Evolutionary conservation across 345 rosid genomes (phyloP).

Genomic region (Lepidium africanum): DNA sequence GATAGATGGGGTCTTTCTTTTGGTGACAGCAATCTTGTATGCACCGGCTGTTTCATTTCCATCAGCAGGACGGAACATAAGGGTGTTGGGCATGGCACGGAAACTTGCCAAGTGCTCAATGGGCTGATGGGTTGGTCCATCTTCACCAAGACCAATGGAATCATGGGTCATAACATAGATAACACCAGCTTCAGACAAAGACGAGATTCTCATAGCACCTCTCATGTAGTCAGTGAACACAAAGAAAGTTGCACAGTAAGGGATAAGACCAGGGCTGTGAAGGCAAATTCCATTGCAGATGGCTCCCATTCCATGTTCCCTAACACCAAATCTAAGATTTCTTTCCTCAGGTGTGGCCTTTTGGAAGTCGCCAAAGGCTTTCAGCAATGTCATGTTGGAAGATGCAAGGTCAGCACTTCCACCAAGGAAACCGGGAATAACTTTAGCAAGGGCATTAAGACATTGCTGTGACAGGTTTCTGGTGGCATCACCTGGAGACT

Average conservation of each 20-base stretch:
- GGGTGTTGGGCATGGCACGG: slow-evolving; percentile 96
- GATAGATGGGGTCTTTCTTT: slow-evolving; percentile 77
- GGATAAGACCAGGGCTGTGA: slow-evolving; percentile 87
- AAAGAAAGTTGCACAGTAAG: slow-evolving; percentile 99
- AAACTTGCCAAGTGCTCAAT: slow-evolving; percentile 95
- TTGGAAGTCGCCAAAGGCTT: slow-evolving; percentile 85
- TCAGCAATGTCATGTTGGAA: slow-evolving; percentile 93
- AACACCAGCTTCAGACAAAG: slow-evolving; percentile 80
- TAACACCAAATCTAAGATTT: slow-evolving; percentile 86
- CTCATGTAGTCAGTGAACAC: slow-evolving; percentile 99
- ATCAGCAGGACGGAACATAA: slow-evolving; percentile 99
- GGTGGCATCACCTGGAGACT: slow-evolving; percentile 89
- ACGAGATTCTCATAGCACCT: slow-evolving; percentile 91
- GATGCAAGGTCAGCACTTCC: slow-evolving; percentile 99
- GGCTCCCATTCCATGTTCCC: slow-evolving; percentile 99
- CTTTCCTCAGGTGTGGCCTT: slow-evolving; percentile 90
- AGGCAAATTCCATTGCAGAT: slow-evolving; percentile 89
- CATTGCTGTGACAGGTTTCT: slow-evolving; percentile 86
- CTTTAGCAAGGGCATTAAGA: slow-evolving; percentile 75
- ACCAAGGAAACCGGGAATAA: slow-evolving; percentile 87
- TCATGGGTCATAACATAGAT: slow-evolving; percentile 99
- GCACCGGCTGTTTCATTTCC: slow-evolving; percentile 98
- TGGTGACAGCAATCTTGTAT: slow-evolving; percentile 72
- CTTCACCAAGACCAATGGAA: slow-evolving; percentile 99
- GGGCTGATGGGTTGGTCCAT: slow-evolving; percentile 99